Evolutionary conservation across 495 filamentous ascomycete genomes (phyloP).

Genomic region (Podospora sp.): DNA sequence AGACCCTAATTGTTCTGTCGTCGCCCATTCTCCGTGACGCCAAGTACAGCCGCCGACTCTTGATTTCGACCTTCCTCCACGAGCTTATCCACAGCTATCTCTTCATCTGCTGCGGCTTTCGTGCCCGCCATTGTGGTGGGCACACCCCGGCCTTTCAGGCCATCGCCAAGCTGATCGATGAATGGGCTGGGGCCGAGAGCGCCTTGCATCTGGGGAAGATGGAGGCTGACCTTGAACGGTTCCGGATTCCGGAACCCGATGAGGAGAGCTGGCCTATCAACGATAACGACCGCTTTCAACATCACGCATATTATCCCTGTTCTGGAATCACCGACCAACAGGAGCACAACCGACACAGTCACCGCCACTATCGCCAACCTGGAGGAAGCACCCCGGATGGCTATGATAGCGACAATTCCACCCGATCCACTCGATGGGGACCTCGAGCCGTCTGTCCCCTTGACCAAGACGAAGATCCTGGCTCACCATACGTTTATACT

Average conservation of each 20-base stretch:
- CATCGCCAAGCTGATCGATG: constrained; percentile 55
- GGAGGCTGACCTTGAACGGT: constrained; percentile 55
- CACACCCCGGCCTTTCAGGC: constrained; percentile 55
- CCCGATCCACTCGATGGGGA: neutral
- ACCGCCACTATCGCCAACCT: neutral
- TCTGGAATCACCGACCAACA: constrained; percentile 31
- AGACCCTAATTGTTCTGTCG: constrained; percentile 59
- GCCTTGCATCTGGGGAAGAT: constrained; percentile 52
- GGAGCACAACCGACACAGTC: constrained; percentile 9
- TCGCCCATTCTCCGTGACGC: constrained; percentile 49
- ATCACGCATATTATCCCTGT: constrained; percentile 29
- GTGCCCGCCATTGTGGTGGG: constrained; percentile 50
- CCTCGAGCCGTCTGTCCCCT: constrained; percentile 14
- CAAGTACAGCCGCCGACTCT: constrained; percentile 52
- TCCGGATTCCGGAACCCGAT: constrained; percentile 31
- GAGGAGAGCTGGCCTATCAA: neutral
- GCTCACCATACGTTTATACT: constrained; percentile 24
- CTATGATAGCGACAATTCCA: constrained; percentile 9
- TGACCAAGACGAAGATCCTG: constrained; percentile 13
- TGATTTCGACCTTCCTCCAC: constrained; percentile 61
- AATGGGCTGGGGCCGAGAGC: constrained; percentile 52
- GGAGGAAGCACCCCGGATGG: neutral
- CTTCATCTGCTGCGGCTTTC: constrained; percentile 57
- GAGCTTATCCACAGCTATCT: constrained; percentile 62
- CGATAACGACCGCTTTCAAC: neutral